Evolutionary conservation across 208 protist genomes (phyloP), one percentile per base, ranked within the genome.

Genomic region (Novymonas esmeraldas): DNA sequence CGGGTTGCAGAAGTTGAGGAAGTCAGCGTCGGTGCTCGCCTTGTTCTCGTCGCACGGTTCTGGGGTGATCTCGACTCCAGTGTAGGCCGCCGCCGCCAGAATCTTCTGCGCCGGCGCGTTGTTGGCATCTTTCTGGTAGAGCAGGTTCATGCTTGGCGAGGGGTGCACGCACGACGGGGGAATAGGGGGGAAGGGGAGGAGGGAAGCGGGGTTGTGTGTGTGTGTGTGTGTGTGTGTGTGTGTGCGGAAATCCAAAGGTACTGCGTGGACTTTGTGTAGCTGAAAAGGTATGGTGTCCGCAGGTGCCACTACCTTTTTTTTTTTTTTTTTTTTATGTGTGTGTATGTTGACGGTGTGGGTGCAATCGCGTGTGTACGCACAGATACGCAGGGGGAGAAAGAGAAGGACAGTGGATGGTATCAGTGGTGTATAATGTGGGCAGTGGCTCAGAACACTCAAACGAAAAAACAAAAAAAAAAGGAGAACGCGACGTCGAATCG

Each of bases 1-100:
- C 24, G 91, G 91, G 70, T 88, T 73, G 70, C 77, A 85, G 66
- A 90, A 70, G 41, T 76, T 67, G 58, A 78, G 44, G 73, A 85
- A 90, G 42, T 76, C 73, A 57, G 77, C 76, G 28, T 93, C 82
- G 38, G 71, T 56, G 69, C 67, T 80, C 41, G 73, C 62, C 56
- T 76, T 78, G 61, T 79, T 78, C 36, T 82, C 65, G 33, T 80
- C 80, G 44, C 66, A 56, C 29, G 61, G 34, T 39, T 64, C 39
- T n/a, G 67, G 26, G 18, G 57, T 66, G 20, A 88, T 49, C 29
- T 70, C 66, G 20, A 94, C 79, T 22, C 84, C 80, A 20, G 75
- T 78, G 70, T 85, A 77, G 14, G 79, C 80, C 24, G 87, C 89
- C 18, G 82, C 64, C 13, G 78, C 82, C 26, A 88, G 66, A 26